Evolutionary conservation across 352 stramenopile species (phyloP).

Genomic region (Lagenidium giganteum): DNA sequence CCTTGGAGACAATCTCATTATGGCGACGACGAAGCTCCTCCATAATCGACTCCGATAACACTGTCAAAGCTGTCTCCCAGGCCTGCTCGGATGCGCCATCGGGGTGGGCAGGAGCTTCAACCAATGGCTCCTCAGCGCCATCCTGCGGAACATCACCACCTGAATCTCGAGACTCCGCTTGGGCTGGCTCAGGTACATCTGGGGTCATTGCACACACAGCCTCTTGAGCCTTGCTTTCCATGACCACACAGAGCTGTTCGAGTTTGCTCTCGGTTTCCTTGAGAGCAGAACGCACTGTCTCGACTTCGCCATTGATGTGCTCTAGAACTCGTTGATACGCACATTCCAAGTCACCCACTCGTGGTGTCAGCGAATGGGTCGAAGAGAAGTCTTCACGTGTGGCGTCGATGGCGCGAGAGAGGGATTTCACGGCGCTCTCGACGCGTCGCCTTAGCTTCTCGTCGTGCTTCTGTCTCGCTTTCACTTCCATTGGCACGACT

Average conservation of each 20-base stretch:
- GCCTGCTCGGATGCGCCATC: no score
- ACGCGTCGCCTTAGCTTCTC: slow-evolving; percentile 44
- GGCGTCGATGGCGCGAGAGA: slow-evolving; percentile 25
- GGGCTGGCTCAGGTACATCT: no score
- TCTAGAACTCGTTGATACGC: slow-evolving; percentile 7
- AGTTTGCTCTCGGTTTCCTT: no score
- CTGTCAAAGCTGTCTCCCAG: no score
- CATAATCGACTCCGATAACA: slow-evolving; percentile 6
- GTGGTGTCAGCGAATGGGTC: slow-evolving; percentile 14
- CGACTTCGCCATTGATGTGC: slow-evolving; percentile 21
- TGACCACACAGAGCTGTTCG: no score
- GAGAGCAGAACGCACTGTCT: no score
- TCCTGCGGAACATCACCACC: no score
- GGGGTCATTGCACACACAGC: no score
- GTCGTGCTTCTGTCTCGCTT: slow-evolving; percentile 48
- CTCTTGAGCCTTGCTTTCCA: no score
- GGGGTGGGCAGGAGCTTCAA: no score
- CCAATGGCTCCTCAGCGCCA: no score
- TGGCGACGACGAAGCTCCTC: slow-evolving; percentile 9
- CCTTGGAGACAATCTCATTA: slow-evolving; percentile 9
- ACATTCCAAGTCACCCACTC: slow-evolving; percentile 26
- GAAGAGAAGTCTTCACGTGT: slow-evolving; percentile 20
- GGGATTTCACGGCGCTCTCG: slow-evolving; percentile 30
- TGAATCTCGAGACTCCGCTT: no score
- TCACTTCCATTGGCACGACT: slow-evolving; percentile 56